Evolutionary conservation across 78 protist species (phyloP).

Genomic region (Dictyostelium firmibasis): DNA sequence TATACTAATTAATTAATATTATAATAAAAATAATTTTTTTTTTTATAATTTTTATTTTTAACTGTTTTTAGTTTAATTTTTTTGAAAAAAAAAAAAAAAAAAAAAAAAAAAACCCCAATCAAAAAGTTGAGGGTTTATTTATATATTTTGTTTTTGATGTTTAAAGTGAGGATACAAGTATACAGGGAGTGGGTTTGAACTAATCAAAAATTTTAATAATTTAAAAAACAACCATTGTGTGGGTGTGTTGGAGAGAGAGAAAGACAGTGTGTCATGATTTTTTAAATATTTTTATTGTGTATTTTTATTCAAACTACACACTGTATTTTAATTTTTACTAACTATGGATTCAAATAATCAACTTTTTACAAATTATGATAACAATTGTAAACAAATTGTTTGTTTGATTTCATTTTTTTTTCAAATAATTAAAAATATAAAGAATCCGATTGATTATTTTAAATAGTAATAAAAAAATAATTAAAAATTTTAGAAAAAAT

Average conservation of each 20-base stretch:
- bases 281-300: no score
- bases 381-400: neutral
- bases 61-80: no score
- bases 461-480: no score
- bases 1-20: no score
- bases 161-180: neutral
- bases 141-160: neutral
- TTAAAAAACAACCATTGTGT: neutral
- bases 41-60: no score
- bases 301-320: neutral
- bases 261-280: neutral
- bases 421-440: neutral
- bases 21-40: no score
- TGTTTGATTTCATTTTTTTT: neutral
- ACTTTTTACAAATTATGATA: neutral
- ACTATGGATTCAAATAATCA: neutral
- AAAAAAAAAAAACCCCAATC: no score
- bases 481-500: no score
- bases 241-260: neutral
- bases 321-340: neutral
- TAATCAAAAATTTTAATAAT: neutral
- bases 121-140: neutral
- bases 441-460: neutral
- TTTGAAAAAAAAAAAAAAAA: neutral
- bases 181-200: neutral